Percentiles rank a stretch among this genome's conserved stretches.
Evolutionary conservation across 495 filamentous ascomycete species (phyloP).

Genomic region (Penicillium riverlandense): DNA sequence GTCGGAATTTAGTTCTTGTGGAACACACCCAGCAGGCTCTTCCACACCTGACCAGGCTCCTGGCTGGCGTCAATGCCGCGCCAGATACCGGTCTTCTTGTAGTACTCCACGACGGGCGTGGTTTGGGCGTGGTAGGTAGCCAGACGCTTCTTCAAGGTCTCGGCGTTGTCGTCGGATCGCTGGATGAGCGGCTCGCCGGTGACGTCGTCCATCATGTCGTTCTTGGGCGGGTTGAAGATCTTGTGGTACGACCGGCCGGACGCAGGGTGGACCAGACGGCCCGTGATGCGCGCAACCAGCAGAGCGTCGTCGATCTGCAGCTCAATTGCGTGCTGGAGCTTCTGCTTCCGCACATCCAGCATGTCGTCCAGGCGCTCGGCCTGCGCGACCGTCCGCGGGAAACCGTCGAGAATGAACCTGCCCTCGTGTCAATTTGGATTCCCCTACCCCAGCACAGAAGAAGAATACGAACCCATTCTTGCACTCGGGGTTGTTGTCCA

Average conservation of each 20-base stretch:
- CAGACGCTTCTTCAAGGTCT: constrained; percentile 93
- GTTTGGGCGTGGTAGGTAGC: constrained; percentile 94
- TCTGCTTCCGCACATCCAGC: constrained; percentile 64
- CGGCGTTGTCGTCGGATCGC: constrained; percentile 93
- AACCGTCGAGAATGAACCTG: constrained; percentile 98
- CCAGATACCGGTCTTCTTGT: constrained; percentile 96
- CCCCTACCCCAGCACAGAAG: neutral
- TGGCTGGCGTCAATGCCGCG: constrained; percentile 93
- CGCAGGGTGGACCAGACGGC: constrained; percentile 89
- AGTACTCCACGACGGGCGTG: constrained; percentile 84
- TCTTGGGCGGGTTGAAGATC: constrained; percentile 97
- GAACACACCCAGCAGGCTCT: constrained; percentile 81
- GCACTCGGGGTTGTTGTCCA: constrained; percentile 90
- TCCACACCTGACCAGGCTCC: constrained; percentile 93
- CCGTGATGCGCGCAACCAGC: constrained; percentile 92
- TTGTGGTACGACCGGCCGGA: constrained; percentile 96
- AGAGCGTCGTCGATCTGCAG: constrained; percentile 93
- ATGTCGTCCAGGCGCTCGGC: constrained; percentile 91
- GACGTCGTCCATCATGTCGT: constrained; percentile 88
- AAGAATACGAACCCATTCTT: constrained; percentile 63
- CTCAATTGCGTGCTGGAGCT: constrained; percentile 89
- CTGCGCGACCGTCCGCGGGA: constrained; percentile 93
- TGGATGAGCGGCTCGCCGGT: constrained; percentile 97
- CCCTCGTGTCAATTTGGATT: constrained; percentile 8
- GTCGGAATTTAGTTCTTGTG: constrained; percentile 36